These are phyloP conservation scores for Alnus rubra DNA, from an alignment of 306 rosid genomes.

Conservation along the genomic window DNA sequence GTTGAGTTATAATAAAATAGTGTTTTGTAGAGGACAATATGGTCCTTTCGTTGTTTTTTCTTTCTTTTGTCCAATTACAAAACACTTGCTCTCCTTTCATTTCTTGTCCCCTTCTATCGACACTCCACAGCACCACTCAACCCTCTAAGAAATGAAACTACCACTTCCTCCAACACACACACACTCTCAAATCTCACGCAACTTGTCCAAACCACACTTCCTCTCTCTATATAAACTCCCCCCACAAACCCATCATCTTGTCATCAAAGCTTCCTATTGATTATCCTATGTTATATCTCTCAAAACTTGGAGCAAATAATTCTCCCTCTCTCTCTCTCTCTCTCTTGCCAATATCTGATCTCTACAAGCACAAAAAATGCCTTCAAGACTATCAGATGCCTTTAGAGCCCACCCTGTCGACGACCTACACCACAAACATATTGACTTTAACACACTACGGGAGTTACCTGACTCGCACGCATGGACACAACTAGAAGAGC, in stretches of 20 bases:
- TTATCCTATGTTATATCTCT: conserved; percentile 4
- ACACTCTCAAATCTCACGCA: conserved; percentile 9
- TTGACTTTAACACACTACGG: conserved; percentile 59
- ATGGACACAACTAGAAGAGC: conserved; percentile 47
- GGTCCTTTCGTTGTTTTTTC: conserved; percentile 45
- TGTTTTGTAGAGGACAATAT: conserved; percentile 48
- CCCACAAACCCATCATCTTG: conserved; percentile 23
- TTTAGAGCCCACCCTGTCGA: conserved; percentile 59
- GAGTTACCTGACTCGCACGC: conserved; percentile 81
- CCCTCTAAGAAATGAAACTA: neutral
- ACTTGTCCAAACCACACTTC: neutral
- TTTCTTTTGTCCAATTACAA: conserved; percentile 46
- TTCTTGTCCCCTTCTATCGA: conserved; percentile 27
- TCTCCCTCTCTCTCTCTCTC: neutral
- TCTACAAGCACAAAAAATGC: conserved; percentile 40
- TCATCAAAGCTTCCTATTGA: conserved; percentile 35
- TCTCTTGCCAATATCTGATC: too few species aligned
- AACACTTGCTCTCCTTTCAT: conserved; percentile 29
- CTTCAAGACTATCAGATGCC: conserved; percentile 65
- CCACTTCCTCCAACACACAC: conserved; percentile 1
- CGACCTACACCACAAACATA: conserved; percentile 51
- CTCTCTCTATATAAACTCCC: conserved; percentile 3
- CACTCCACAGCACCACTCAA: conserved; percentile 17
- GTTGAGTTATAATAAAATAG: neutral
- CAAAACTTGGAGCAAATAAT: conserved; percentile 10